Conservation (phyloP, 495 filamentous ascomycete species). For the Hypomontagnella submonticulosa region DNA sequence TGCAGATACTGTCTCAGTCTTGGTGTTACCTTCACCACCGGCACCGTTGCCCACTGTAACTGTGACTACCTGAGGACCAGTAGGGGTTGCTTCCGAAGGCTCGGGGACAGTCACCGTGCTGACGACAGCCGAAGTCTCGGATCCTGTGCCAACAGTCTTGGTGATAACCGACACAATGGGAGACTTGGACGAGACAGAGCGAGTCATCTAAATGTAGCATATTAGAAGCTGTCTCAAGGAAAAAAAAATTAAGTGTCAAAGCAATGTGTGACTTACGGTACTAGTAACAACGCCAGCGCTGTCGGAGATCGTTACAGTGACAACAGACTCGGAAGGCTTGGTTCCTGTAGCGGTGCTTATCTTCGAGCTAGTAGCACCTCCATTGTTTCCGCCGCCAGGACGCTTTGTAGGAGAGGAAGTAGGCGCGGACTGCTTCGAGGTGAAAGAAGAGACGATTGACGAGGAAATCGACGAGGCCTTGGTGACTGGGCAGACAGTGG, state of each 20-base stretch:
- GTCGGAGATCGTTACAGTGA: conserved; percentile 29
- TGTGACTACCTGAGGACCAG: conserved; percentile 20
- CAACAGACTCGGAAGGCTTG: conserved; percentile 18
- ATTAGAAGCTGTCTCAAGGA: conserved; percentile 3
- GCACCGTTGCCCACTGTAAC: conserved; percentile 28
- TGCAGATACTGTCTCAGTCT: conserved; percentile 6
- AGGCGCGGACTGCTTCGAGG: conserved; percentile 7
- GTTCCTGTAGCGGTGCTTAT: not conserved
- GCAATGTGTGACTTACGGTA: conserved; percentile 19
- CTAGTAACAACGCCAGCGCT: conserved; percentile 22
- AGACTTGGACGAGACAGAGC: not conserved
- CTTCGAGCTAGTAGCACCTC: conserved; percentile 5
- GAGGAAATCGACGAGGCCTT: conserved; percentile 42
- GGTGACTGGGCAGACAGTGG: conserved; percentile 45
- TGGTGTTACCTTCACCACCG: conserved; percentile 11
- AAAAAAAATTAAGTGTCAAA: not conserved
- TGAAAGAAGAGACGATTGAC: conserved; percentile 38
- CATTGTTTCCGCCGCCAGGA: not conserved
- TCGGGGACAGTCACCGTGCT: conserved; percentile 24
- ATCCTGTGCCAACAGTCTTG: conserved; percentile 15
- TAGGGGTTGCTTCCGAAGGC: not conserved
- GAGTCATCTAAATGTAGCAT: conserved; percentile 2
- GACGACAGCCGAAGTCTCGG: conserved; percentile 20
- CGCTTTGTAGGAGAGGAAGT: conserved; percentile 1
- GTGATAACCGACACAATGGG: conserved; percentile 29